Conservation (phyloP, 352 stramenopile species). For the Pelagophyceae sp. region DNA sequence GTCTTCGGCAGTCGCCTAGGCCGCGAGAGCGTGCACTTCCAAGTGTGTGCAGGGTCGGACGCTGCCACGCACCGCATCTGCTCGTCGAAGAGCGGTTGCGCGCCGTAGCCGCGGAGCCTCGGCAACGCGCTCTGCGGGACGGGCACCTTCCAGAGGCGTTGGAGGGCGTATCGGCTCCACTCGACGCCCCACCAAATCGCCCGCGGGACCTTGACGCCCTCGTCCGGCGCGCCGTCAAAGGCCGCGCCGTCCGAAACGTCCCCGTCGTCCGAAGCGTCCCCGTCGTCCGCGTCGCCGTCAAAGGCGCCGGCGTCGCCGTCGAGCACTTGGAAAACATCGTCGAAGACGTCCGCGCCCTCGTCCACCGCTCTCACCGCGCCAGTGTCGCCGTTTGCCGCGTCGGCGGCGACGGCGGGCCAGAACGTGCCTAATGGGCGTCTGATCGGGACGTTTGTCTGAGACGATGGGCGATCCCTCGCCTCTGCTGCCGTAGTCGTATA, state of each 20-base stretch:
- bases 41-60: no score
- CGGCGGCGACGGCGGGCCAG: background rate
- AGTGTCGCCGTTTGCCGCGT: no score
- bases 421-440: background rate
- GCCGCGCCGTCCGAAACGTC: no score
- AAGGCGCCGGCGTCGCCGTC: no score
- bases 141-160: background rate
- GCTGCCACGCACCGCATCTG: background rate
- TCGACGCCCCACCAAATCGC: constrained; percentile 10
- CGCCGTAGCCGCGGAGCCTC: background rate
- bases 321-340: no score
- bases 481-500: constrained; percentile 2
- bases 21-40: no score
- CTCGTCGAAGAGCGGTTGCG: background rate
- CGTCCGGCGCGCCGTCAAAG: background rate
- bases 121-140: background rate
- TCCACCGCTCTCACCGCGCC: no score
- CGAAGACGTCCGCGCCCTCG: no score
- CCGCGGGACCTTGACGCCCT: background rate
- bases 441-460: no score
- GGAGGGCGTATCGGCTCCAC: constrained; percentile 1
- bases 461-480: background rate
- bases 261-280: no score
- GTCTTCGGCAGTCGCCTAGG: constrained; percentile 4
- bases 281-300: no score